Conservation (phyloP, 2,329 filamentous ascomycete genomes). For the Phialophora macrospora region DNA sequence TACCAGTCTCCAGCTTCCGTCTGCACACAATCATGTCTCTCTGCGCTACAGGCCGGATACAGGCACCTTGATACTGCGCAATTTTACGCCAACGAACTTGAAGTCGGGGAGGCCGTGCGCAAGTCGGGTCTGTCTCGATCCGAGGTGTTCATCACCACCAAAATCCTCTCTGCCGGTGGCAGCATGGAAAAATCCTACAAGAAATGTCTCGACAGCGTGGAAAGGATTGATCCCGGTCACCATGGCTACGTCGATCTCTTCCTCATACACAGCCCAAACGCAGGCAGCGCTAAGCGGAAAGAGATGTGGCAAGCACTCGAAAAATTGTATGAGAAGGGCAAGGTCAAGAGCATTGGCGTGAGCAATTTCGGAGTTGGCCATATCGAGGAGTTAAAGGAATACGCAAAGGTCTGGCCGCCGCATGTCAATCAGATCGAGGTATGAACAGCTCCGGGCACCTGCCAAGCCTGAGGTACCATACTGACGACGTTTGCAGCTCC, state of each 20-base stretch:
- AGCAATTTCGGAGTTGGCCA: conserved; percentile 73
- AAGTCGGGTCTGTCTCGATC: conserved; percentile 61
- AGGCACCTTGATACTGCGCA: conserved; percentile 66
- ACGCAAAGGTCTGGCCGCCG: conserved; percentile 71
- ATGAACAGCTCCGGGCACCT: conserved; percentile 35
- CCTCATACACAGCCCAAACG: conserved; percentile 68
- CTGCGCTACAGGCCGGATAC: conserved; percentile 61
- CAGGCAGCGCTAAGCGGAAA: conserved; percentile 60
- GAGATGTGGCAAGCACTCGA: conserved; percentile 71
- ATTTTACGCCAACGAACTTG: conserved; percentile 70
- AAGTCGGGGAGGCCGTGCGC: conserved; percentile 68
- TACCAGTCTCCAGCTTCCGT: conserved; percentile 63
- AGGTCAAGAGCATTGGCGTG: conserved; percentile 69
- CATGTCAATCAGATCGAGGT: conserved; percentile 76
- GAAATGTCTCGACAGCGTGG: conserved; percentile 64
- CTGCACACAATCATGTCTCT: conserved; percentile 63
- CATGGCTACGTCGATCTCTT: conserved; percentile 73
- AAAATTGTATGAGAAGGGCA: conserved; percentile 63
- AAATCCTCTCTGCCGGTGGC: conserved; percentile 63
- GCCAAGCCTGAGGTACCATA: background rate
- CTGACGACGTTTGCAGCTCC: conserved; percentile 56
- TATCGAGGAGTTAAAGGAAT: conserved; percentile 70
- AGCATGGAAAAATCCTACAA: conserved; percentile 64
- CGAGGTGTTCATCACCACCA: conserved; percentile 72
- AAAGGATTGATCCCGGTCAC: conserved; percentile 60